Conservation (phyloP, 208 protist species). For the Crithidia expoeki region DNA sequence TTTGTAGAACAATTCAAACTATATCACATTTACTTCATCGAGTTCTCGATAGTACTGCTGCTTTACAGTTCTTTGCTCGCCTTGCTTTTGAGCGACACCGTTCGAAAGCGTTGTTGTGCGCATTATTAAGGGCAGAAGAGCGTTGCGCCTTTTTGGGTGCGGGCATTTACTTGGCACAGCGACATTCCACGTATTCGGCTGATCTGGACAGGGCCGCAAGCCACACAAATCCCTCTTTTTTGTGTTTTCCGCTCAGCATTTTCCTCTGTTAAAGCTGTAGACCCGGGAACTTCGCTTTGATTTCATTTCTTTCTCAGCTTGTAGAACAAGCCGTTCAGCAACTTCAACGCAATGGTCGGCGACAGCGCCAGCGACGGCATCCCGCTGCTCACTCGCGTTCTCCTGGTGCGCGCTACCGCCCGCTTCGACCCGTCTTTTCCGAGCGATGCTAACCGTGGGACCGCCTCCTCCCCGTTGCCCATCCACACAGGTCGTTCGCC, state of each 20-base stretch:
- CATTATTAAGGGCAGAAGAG: too few relatives aligned
- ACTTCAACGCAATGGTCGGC: background rate
- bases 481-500: slow-evolving; percentile 1
- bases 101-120: too few relatives aligned
- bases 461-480: background rate
- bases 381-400: slow-evolving; percentile 29
- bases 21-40: too few relatives aligned
- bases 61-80: background rate
- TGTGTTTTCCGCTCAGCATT: too few relatives aligned
- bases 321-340: background rate
- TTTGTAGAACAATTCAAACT: background rate
- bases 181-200: too few relatives aligned
- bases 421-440: slow-evolving; percentile 19
- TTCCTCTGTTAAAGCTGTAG: too few relatives aligned
- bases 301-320: background rate
- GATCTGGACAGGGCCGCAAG: too few relatives aligned
- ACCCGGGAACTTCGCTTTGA: too few relatives aligned
- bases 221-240: too few relatives aligned
- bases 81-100: background rate
- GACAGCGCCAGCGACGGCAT: slow-evolving; percentile 21
- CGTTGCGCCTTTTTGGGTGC: too few relatives aligned
- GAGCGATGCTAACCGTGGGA: slow-evolving; percentile 2
- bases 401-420: slow-evolving; percentile 29
- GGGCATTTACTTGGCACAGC: too few relatives aligned
- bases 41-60: background rate